These are phyloP conservation scores for Cladophialophora bantiana DNA, from an alignment of 2,329 filamentous ascomycete genomes.

Conservation along the genomic window DNA sequence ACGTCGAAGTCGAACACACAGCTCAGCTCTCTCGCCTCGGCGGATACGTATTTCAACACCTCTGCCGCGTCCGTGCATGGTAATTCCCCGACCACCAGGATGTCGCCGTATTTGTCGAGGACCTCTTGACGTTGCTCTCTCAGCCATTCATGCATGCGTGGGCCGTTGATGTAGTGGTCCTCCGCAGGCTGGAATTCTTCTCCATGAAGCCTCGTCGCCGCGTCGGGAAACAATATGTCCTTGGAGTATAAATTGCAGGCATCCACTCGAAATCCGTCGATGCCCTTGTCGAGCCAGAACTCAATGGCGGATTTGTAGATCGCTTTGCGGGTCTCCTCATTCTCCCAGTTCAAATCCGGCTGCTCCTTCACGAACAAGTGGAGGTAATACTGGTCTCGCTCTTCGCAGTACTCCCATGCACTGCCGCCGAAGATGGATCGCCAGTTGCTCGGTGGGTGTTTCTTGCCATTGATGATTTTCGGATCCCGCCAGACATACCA, in stretches of 20 bases:
- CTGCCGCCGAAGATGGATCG: conserved; percentile 49
- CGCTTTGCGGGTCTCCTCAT: conserved; percentile 66
- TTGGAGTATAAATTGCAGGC: conserved; percentile 42
- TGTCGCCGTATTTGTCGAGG: conserved; percentile 63
- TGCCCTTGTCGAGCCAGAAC: conserved; percentile 76
- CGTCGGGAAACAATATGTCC: conserved; percentile 42
- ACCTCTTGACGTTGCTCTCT: conserved; percentile 61
- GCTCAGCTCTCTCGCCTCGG: conserved; percentile 61
- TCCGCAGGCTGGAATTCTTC: conserved; percentile 58
- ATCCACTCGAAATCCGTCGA: conserved; percentile 73
- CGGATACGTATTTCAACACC: conserved; percentile 61
- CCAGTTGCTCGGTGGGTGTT: conserved; percentile 67
- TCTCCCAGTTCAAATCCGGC: conserved; percentile 82
- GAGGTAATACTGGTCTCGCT: conserved; percentile 68
- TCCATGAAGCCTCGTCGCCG: conserved; percentile 50
- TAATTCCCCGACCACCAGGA: conserved; percentile 69
- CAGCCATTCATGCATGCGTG: conserved; percentile 65
- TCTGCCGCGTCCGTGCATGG: conserved; percentile 57
- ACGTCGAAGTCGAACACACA: conserved; percentile 79
- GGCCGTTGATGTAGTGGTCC: conserved; percentile 61
- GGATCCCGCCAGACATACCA: conserved; percentile 72
- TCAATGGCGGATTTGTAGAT: conserved; percentile 72
- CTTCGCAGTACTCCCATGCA: conserved; percentile 40
- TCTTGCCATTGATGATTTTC: conserved; percentile 62
- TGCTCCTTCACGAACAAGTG: conserved; percentile 75